These are phyloP conservation scores for Sedum album DNA, from an alignment of 164 flowering plant genomes.

Conservation along the genomic window DNA sequence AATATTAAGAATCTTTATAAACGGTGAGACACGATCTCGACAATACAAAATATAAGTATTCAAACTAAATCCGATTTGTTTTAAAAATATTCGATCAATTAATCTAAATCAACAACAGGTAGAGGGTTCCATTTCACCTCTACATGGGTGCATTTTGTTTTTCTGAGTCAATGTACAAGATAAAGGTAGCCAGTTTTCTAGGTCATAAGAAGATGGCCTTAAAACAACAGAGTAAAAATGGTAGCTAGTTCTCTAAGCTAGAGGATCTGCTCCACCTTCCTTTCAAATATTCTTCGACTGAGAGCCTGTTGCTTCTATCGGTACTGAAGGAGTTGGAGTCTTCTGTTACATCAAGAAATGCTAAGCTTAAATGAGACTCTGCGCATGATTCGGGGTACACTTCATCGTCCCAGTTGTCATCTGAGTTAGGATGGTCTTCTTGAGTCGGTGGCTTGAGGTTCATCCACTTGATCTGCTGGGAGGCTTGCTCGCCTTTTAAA, in stretches of 20 bases:
- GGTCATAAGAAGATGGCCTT: no score
- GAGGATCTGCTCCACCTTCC: constrained; percentile 68
- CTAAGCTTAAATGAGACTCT: constrained; percentile 49
- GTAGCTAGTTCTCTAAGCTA: constrained; percentile 34
- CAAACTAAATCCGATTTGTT: no score
- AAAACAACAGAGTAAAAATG: no score
- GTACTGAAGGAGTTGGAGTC: constrained; percentile 42
- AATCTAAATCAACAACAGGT: no score
- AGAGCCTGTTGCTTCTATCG: constrained; percentile 36
- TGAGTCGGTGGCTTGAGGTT: constrained; percentile 12
- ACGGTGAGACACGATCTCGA: no score
- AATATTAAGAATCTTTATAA: no score
- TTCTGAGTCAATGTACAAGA: no score
- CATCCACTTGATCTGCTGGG: constrained; percentile 14
- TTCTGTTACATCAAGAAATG: constrained; percentile 57
- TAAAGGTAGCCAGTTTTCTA: no score
- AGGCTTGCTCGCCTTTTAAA: constrained; percentile 46
- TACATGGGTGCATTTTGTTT: no score
- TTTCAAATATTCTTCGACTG: constrained; percentile 48
- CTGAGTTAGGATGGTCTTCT: constrained; percentile 25
- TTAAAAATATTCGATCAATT: no score
- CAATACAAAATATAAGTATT: no score
- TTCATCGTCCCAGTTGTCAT: constrained; percentile 51
- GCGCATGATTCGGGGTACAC: constrained; percentile 58
- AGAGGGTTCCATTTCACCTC: no score